Base-by-base conservation (phyloP, 2,329 filamentous ascomycete genomes). In the Juglanconis oblonga region DNA sequence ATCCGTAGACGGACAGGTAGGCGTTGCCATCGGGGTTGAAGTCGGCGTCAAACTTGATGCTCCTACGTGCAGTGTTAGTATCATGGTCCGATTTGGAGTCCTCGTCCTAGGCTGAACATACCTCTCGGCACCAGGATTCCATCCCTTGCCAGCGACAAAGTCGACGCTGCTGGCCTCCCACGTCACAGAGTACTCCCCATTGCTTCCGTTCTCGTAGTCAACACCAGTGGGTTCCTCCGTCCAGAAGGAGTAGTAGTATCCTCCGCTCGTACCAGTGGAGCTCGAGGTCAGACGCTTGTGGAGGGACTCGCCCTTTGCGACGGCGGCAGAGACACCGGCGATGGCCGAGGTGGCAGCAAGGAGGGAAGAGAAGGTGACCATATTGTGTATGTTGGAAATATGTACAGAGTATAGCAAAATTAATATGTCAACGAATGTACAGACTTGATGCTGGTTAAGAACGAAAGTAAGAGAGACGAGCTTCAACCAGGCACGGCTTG, bases 241-340 rank as follows among this genome's bases (percentile, higher is more conserved):
- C 82, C 82, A 87, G 75, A 78, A 85, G 6, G 80, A 83, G 72
- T 82, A 87, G 75, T 81, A 87, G 75, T 78, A 87, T 57, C 83
- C 83, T 66, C 82, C 80, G 73, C 81, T 74, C 7, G 75, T 80
- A 52, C 83, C 83, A 4, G 78, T 81, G 13, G 73, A 71, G 64
- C 76, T 80, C 56, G 75, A 69, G 33, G 81, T 81, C 13, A 57
- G 55, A 5, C 55, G 55, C 45, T 57, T 57, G 45, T 57, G 55
- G 9, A 57, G 45, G 11, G 55, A 57, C 35, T 57, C 55, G 45
- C 55, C 45, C 45, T 57, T 48, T 4, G 13, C n/a, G 8, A 51
- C 5, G 14, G 45, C 44, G 35, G 51, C 57, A 17, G 45, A 55
- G 11, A 52, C 57, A 45, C 57, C 47, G 31, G 52, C 51, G 31